Base-by-base conservation (phyloP, 495 filamentous ascomycete species). In the Penicillium pancosmium region DNA sequence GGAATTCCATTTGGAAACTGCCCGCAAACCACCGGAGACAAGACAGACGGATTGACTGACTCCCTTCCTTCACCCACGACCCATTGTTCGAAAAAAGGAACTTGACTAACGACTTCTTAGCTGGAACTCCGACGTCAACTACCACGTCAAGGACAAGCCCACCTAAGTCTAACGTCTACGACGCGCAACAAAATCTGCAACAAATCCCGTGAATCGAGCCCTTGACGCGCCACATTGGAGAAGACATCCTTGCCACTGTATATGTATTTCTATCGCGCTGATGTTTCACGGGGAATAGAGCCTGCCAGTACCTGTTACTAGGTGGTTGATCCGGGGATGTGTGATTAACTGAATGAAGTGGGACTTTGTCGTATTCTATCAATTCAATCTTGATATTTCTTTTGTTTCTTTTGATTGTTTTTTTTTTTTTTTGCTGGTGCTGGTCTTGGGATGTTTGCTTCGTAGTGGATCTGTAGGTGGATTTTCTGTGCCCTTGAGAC, bases 41-140 rank as follows among this genome's bases (percentile, higher is more conserved):
- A 9, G 27, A 31, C 5, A 31, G 27, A 31, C 27, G 1, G 8
- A 31, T 31, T 31, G 27, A 6, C 27, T 31, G 27, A 31, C 27
- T 31, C 27, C 27, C 27, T 31, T 9, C 5, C 27, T 31, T 6
- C 27, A 31, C 27, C 27, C 5, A 6, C 27, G 8, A 6, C 10
- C 36, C 41, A 16, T 44, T 44, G 1, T 44, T 38, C 1, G 8
- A 38, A 2, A 38, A 18, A 44, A 19, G 41, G 1, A 44, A 7
- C 54, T 16, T 52, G n/a, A 54, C 66, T 74, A 65, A 75, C 63
- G 54, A 50, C 38, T 49, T 21, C 58, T 61, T 73, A 94, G 91
- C 88, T 98, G 94, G 94, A 98, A 98, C 78, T 75, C 81, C 60
- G 81, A 78, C 31, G 91, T 96, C 81, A 98, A 98, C 84, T 93